Evolutionary conservation across 768 basidiomycete genomes (phyloP).

Genomic region (button mushroom (Agaricus bisporus)): DNA sequence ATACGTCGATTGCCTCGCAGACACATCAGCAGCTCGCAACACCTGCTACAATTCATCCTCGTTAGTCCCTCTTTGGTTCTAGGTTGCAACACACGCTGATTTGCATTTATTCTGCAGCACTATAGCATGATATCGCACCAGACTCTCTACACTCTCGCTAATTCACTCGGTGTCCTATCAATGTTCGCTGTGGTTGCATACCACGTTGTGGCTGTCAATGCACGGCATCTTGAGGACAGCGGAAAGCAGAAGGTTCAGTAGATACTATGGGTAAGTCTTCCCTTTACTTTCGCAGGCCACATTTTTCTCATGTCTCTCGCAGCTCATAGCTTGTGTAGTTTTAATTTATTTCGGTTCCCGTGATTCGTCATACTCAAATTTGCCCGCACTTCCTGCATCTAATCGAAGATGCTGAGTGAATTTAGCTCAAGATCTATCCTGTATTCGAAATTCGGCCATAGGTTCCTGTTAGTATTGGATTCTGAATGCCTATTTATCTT

Average conservation of each 20-base stretch:
- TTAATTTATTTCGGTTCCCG: background rate
- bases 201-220: slow-evolving; percentile 87
- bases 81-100: background rate
- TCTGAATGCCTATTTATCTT: background rate
- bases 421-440: background rate
- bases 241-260: slow-evolving; percentile 14
- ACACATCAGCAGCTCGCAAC: slow-evolving; percentile 7
- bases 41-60: background rate
- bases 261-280: background rate
- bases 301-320: background rate
- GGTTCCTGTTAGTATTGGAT: background rate
- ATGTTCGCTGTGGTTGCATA: slow-evolving; percentile 87
- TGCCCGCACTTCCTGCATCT: no score
- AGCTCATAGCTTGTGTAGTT: background rate
- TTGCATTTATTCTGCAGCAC: background rate
- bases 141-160: slow-evolving; percentile 78
- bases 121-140: slow-evolving; percentile 69
- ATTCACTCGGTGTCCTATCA: slow-evolving; percentile 75
- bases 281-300: background rate
- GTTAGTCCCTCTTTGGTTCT: background rate
- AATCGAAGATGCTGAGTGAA: no score
- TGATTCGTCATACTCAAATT: background rate
- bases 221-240: slow-evolving; percentile 29
- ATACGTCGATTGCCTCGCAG: slow-evolving; percentile 5
- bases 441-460: background rate